Evolutionary conservation across 768 basidiomycete genomes (phyloP), one percentile per base, ranked within the genome.

Genomic region (Strobilomyces echinocephalus): DNA sequence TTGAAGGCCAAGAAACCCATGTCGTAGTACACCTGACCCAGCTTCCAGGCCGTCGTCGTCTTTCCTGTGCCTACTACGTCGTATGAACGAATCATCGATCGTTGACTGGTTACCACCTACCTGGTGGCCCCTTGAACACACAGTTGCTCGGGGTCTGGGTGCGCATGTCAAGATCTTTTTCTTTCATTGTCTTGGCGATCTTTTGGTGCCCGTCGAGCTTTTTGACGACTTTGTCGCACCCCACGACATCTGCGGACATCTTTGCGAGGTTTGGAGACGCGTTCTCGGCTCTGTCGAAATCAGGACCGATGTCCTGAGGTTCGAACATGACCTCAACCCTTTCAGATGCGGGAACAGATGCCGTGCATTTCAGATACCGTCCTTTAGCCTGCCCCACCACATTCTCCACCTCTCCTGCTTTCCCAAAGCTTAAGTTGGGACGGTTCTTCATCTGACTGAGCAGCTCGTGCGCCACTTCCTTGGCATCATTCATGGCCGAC

Each of bases 91-190:
- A 2, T 5, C 1, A 24, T 0, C 0, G n/a, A 16, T 31, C n/a
- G 31, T 39, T 15, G 10, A 21, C 8, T 10, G 28, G 1, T 1
- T 40, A 31, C 4, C n/a, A 51, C 60, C 4, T 34, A 84, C 80
- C 85, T 60, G 86, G 86, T 4, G 86, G 87, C 0, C 86, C 86
- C 58, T 84, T 87, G 74, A 88, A 87, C 2, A 88, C 73, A 48
- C 86, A 88, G 42, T 75, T 75, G 9, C 69, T 87, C 1, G 86
- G 85, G 20, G 87, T 78, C 31, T 74, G 71, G 1, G 77, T 71
- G 4, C 78, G 74, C 35, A 74, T 67, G 51, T 84, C 78, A 30
- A 73, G 61, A 1, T 73, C 73, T 20, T 69, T 66, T 8, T 58
- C 60, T 59, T 79, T 79, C 66, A 76, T 73, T n/a, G 59, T 65